Conservation (phyloP, 208 protist species). For the Porcisia hertigi region DNA sequence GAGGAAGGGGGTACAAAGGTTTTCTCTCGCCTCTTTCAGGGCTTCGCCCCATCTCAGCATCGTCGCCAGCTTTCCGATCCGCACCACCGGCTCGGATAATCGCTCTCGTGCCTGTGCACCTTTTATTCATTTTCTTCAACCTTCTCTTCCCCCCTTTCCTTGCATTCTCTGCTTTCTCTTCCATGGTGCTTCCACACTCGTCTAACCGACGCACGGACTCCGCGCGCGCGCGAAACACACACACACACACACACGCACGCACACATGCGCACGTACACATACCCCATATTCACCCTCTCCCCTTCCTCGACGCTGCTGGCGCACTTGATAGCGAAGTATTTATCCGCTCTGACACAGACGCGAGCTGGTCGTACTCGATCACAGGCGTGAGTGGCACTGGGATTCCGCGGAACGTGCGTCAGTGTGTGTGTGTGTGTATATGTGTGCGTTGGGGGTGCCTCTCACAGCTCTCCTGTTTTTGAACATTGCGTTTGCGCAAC, state of each 20-base stretch:
- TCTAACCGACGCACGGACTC: neutral
- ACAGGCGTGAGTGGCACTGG: neutral
- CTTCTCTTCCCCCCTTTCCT: constrained; percentile 4
- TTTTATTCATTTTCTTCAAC: neutral
- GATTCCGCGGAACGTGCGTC: neutral
- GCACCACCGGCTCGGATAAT: neutral
- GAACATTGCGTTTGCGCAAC: neutral
- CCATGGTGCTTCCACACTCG: neutral
- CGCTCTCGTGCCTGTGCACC: neutral
- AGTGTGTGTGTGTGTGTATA: neutral
- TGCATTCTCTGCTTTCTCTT: neutral
- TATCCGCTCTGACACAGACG: neutral
- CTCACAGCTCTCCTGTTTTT: neutral
- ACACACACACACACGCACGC: constrained; percentile 28
- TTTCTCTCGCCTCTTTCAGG: neutral
- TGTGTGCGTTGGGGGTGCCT: neutral
- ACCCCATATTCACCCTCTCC: neutral
- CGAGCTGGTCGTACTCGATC: neutral
- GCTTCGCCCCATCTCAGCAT: neutral
- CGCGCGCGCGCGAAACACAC: constrained; percentile 22
- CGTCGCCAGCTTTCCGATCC: neutral
- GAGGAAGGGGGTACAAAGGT: neutral
- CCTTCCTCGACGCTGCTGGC: neutral
- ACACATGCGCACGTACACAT: constrained; percentile 1
- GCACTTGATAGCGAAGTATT: neutral